Base-by-base conservation (phyloP, 768 basidiomycete species). In the Lentinula raphanica region DNA sequence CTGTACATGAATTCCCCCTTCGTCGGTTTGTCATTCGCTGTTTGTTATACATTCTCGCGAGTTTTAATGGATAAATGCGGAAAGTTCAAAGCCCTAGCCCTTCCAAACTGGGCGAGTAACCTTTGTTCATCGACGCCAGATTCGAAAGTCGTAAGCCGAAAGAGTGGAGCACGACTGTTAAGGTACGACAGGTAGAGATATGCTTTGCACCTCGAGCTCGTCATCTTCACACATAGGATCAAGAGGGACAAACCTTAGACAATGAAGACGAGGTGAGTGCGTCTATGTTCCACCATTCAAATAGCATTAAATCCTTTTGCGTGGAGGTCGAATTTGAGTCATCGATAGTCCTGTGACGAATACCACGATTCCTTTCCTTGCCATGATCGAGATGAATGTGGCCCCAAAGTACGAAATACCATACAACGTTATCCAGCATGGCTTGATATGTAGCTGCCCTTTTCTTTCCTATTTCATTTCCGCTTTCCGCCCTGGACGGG, bases 51-150 rank as follows among this genome's bases (percentile, higher is more conserved):
- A 35, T 46, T 49, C 44, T 25, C 44, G 44, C 44, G 44, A 46
- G 9, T 46, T 15, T 23, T 46, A n/a, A 15, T 48, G 25, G 46
- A 48, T 48, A 48, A 28, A 48, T 48, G 6, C 27, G 49, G 49
- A 50, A 50, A 32, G 49, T 50, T 50, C 49, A 50, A 50, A 50
- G 49, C 49, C 5, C 19, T 50, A 50, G 49, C 49, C 5, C 19
- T 50, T 31, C 19, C 49, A 15, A n/a, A 32, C 32, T 19, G 19
- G 49, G 32, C 9, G 12, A 11, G 19, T 32, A 35, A 50, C 29
- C 31, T 21, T 50, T 50, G 29, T 50, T 32, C n/a, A 15, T 45
- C 44, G n/a, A 45, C 19, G 5, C 19, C 44, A 42, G 21, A 9
- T 12, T 45, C n/a, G 9, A 23, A 23, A 45, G 6, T 28, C 27